Evolutionary conservation across 805 yeast genomes (phyloP).

Genomic region (Cyberlindnera petersonii): DNA sequence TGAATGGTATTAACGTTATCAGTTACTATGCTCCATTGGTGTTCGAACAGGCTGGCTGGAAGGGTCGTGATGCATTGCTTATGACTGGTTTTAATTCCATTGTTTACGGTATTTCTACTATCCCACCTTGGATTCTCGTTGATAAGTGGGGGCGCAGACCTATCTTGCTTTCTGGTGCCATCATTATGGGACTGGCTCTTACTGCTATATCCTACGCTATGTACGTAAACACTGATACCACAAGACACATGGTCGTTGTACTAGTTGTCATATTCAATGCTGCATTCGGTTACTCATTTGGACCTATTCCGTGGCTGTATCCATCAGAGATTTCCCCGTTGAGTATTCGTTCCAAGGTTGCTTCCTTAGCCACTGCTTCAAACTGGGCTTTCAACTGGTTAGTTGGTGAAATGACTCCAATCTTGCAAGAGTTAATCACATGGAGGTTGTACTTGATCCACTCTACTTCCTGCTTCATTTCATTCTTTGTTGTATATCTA

Average conservation of each 20-base stretch:
- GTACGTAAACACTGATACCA: slow-evolving; percentile 43
- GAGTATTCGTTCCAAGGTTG: slow-evolving; percentile 82
- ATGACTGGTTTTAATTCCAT: slow-evolving; percentile 83
- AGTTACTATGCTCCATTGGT: slow-evolving; percentile 92
- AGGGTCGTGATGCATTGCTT: slow-evolving; percentile 78
- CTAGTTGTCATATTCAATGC: slow-evolving; percentile 80
- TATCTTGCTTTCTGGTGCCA: slow-evolving; percentile 73
- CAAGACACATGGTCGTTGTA: slow-evolving; percentile 69
- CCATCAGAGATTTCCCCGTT: slow-evolving; percentile 86
- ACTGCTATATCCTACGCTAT: slow-evolving; percentile 59
- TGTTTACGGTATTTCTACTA: slow-evolving; percentile 58
- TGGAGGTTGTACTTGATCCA: slow-evolving; percentile 85
- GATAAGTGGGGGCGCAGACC: slow-evolving; percentile 92
- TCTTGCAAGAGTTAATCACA: slow-evolving; percentile 66
- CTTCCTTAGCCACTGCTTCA: slow-evolving; percentile 84
- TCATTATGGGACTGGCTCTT: slow-evolving; percentile 73
- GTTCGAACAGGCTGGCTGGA: slow-evolving; percentile 94
- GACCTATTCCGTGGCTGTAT: slow-evolving; percentile 88
- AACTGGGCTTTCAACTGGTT: slow-evolving; percentile 92
- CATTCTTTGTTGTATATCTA: slow-evolving; percentile 67
- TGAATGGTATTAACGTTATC: slow-evolving; percentile 90
- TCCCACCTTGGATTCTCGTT: slow-evolving; percentile 89
- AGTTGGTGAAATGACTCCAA: slow-evolving; percentile 90
- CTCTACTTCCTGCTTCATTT: slow-evolving; percentile 68
- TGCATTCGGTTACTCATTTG: slow-evolving; percentile 88